These are phyloP conservation scores for Coemansia sp. DNA, from an alignment of 192 early-diverging fungal species.

Conservation along the genomic window DNA sequence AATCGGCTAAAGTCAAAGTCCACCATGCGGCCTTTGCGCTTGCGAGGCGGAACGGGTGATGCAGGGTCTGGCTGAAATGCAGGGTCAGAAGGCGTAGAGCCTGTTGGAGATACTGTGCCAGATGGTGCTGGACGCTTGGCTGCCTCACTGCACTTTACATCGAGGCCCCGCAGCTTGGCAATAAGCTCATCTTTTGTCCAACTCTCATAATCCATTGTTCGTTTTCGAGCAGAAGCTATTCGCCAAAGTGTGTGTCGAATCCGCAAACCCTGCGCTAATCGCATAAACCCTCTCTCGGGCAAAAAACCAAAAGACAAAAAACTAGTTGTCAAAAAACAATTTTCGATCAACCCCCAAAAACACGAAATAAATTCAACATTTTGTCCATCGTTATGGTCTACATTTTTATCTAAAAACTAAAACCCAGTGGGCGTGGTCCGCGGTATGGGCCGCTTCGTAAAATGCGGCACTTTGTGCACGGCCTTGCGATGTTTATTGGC, in stretches of 20 bases:
- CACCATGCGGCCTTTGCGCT: constrained; percentile 23
- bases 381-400: background rate
- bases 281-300: background rate
- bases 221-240: background rate
- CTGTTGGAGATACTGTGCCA: background rate
- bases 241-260: background rate
- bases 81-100: too few relatives aligned
- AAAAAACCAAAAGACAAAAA: background rate
- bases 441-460: constrained; percentile 73
- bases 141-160: constrained; percentile 12
- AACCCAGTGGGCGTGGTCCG: constrained; percentile 73
- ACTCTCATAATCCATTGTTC: constrained; percentile 38
- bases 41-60: constrained; percentile 36
- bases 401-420: constrained; percentile 18
- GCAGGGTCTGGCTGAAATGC: background rate
- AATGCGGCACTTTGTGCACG: constrained; percentile 82
- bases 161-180: constrained; percentile 48
- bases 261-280: background rate
- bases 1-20: constrained; percentile 79
- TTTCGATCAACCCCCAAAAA: background rate
- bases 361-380: background rate
- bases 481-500: constrained; percentile 72
- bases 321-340: background rate
- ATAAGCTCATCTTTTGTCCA: constrained; percentile 63
- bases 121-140: background rate